Base-by-base conservation (phyloP, 208 protist genomes). In the Zelonia costaricensis region DNA sequence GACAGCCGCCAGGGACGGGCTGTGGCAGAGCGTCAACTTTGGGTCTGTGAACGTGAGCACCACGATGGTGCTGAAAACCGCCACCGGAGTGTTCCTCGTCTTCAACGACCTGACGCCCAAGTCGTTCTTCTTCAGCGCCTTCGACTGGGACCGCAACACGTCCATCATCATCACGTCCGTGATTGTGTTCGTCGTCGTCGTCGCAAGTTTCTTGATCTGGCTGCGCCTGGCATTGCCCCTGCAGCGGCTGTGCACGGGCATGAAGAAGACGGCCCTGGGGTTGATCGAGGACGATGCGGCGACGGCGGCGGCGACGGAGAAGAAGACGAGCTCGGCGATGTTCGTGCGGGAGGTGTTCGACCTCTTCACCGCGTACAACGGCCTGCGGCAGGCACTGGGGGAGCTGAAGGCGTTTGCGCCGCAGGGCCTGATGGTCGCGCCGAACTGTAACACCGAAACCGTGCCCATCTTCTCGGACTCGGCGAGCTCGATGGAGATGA, bases 331-430 rank as follows among this genome's bases (percentile, higher is more conserved):
- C 6, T n/a, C 3, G 13, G 7, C 40, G 43, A 22, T 64, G 45
- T 30, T 64, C 7, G 56, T 80, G 33, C 38, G 54, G 15, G 74
- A 82, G 54, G 57, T 86, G 42, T 7, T 42, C 10, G 43, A 71
- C 23, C 68, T 86, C 18, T 79, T 77, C 62, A 40, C 55, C 31
- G 30, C 74, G 9, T 86, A 82, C 59, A 25, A 68, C 20, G 53
- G 74, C 20, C 76, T 86, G 25, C 64, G 79, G n/a, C 8, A 40
- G 22, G 75, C 79, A 5, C 63, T 86, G 47, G 61, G 28, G n/a
- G 75, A 80, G 59, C 55, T 86, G 43, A 74, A 74, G 45, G 69
- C 79, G 12, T 82, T 76, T 38, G 74, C 74, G 39, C 79, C 79
- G n/a, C 75, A 86, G 31, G 74, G 75, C 2, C 43, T 82, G 23